phyloP scores from a whole-genome alignment of 495 filamentous ascomycete genomes.

The Penicillium desertorum region DNA sequence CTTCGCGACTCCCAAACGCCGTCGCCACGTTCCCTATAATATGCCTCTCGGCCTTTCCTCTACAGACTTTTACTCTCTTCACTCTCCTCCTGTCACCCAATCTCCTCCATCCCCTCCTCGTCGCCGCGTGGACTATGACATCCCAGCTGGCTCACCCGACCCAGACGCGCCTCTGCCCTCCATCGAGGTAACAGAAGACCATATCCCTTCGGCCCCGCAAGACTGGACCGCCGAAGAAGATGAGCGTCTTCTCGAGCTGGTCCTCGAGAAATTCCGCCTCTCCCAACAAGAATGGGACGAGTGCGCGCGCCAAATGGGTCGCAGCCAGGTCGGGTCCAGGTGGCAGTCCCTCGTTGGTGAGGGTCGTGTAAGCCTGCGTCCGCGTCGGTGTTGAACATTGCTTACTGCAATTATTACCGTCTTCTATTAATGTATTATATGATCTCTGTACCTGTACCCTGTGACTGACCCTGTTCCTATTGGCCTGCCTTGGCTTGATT shows the following conservation, averaged over 20 bases:
- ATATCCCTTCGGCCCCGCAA: conserved; percentile 1
- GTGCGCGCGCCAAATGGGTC: conserved; percentile 64
- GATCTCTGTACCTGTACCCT: conserved; percentile 16
- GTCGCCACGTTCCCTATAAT: conserved; percentile 62
- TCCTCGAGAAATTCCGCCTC: conserved; percentile 72
- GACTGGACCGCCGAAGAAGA: conserved; percentile 71
- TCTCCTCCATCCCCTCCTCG: conserved; percentile 38
- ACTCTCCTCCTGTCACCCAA: conserved; percentile 42
- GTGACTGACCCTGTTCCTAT: conserved; percentile 6
- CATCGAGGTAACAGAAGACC: conserved; percentile 37
- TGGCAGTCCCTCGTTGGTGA: conserved; percentile 67
- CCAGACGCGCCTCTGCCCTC: conserved; percentile 44
- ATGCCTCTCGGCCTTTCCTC: conserved; percentile 66
- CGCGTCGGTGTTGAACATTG: conserved; percentile 39
- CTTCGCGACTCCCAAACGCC: conserved; percentile 68
- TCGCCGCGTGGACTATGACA: conserved; percentile 10
- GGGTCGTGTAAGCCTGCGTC: conserved; percentile 53
- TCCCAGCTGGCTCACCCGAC: conserved; percentile 22
- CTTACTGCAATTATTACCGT: conserved; percentile 3
- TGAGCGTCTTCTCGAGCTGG: conserved; percentile 66
- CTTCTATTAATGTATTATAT: conserved; percentile 27
- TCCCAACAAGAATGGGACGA: conserved; percentile 76
- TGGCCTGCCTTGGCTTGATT: conserved; percentile 7
- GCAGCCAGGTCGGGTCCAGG: conserved; percentile 62
- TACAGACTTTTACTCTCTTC: conserved; percentile 62